phyloP scores from a whole-genome alignment of 495 filamentous ascomycete species.

The Evansstolkia leycettana region DNA sequence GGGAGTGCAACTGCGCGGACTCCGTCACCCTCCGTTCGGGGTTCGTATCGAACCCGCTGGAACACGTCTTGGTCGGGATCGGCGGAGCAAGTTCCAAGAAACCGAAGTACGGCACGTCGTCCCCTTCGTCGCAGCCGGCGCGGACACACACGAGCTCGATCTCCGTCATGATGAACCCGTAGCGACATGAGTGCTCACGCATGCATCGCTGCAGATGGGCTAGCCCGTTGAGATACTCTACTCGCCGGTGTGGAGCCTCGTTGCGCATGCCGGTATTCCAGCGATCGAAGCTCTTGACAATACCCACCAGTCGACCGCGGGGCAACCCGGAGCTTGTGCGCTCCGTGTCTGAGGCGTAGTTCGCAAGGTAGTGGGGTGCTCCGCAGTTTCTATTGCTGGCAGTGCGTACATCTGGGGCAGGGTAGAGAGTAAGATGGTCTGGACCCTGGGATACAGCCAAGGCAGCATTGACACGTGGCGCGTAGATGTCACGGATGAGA shows the following conservation, averaged over 20 bases:
- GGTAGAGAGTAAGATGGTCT: slow-evolving; percentile 45
- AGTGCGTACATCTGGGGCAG: slow-evolving; percentile 39
- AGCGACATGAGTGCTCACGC: slow-evolving; percentile 85
- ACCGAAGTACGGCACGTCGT: slow-evolving; percentile 67
- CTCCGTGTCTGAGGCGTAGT: slow-evolving; percentile 60
- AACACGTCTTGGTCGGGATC: slow-evolving; percentile 36
- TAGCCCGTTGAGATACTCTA: slow-evolving; percentile 75
- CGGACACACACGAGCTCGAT: slow-evolving; percentile 88
- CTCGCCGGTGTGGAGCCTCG: slow-evolving; percentile 63
- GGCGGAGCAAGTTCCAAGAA: slow-evolving; percentile 63
- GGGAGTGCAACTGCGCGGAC: background rate
- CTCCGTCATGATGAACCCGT: slow-evolving; percentile 90
- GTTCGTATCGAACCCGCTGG: background rate
- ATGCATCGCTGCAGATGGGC: slow-evolving; percentile 76
- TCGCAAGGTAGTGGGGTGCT: slow-evolving; percentile 51
- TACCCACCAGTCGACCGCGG: slow-evolving; percentile 70
- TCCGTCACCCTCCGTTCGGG: background rate
- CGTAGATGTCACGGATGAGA: slow-evolving; percentile 58
- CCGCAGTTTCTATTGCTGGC: slow-evolving; percentile 38
- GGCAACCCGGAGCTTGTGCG: slow-evolving; percentile 58
- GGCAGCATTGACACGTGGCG: slow-evolving; percentile 67
- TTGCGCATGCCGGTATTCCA: slow-evolving; percentile 93
- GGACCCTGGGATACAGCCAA: slow-evolving; percentile 55
- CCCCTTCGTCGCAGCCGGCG: slow-evolving; percentile 53
- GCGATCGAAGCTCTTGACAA: slow-evolving; percentile 77